These are phyloP conservation scores for Vaccinium corymbosum DNA, from an alignment of 148 eudicot genomes.

Conservation along the genomic window DNA sequence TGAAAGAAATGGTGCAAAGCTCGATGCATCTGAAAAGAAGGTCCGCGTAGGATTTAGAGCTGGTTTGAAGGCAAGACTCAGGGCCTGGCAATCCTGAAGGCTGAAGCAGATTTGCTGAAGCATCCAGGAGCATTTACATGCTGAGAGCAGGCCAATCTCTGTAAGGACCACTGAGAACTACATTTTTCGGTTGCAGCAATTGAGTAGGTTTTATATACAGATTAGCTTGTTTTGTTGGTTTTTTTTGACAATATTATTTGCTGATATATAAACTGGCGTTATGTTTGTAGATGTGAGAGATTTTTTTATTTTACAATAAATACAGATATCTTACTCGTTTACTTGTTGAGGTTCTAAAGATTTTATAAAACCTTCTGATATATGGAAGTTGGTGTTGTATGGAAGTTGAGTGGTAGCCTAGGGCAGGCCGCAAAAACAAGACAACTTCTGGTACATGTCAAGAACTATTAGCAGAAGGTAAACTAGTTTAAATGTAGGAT, in stretches of 20 bases:
- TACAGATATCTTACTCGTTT: not conserved
- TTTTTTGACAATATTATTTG: not conserved
- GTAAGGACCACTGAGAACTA: constrained; percentile 41
- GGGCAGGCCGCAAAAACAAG: too few relatives aligned
- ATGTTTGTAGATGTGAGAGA: not conserved
- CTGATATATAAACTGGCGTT: not conserved
- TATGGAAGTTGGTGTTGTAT: not conserved
- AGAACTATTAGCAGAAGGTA: not conserved
- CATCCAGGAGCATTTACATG: constrained; percentile 7
- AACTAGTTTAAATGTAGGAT: not conserved
- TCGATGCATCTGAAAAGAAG: constrained; percentile 18
- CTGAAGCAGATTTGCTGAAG: constrained; percentile 13
- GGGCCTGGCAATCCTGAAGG: constrained; percentile 18
- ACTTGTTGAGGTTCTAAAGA: not conserved
- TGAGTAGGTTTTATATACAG: not conserved
- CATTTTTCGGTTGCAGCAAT: not conserved
- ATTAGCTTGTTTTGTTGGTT: not conserved
- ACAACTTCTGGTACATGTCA: not conserved
- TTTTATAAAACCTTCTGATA: not conserved
- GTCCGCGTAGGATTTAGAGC: constrained; percentile 24
- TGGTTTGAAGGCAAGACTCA: constrained; percentile 12
- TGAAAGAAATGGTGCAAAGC: not conserved
- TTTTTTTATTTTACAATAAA: not conserved
- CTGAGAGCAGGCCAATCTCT: constrained; percentile 39
- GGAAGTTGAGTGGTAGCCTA: too few relatives aligned